phyloP scores from a whole-genome alignment of 2,329 filamentous ascomycete genomes.

The Ophiocordyceps camponoti-rufipedis region DNA sequence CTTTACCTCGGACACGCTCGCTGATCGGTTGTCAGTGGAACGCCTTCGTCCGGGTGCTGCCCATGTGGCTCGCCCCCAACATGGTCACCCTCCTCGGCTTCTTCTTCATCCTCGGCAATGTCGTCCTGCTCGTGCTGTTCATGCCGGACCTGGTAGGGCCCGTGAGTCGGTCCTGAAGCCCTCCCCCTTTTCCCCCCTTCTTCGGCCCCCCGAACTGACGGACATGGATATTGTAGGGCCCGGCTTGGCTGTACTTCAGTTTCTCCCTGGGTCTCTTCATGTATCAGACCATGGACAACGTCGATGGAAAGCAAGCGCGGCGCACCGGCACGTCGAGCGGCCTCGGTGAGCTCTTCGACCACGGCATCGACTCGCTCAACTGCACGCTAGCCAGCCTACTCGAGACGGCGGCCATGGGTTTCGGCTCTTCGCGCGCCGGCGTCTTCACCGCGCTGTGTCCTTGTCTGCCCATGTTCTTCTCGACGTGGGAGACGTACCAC shows the following conservation, averaged over 20 bases:
- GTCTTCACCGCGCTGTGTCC: constrained; percentile 85
- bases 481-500: constrained; percentile 98
- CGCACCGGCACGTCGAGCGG: constrained; percentile 89
- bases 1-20: constrained; percentile 1
- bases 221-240: constrained; percentile 33
- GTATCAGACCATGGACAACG: constrained; percentile 98
- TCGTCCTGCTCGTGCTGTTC: constrained; percentile 53
- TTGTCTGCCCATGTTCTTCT: constrained; percentile 96
- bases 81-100: constrained; percentile 94
- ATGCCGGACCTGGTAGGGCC: constrained; percentile 86
- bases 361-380: constrained; percentile 95
- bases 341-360: constrained; percentile 91
- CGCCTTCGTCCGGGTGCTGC: constrained; percentile 77
- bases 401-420: constrained; percentile 82
- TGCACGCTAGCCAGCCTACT: constrained; percentile 85
- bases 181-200: background rate
- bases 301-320: constrained; percentile 93
- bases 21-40: constrained; percentile 55
- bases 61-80: constrained; percentile 92
- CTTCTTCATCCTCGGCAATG: constrained; percentile 78
- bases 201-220: background rate
- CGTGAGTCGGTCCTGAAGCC: constrained; percentile 28
- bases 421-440: constrained; percentile 68
- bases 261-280: constrained; percentile 94
- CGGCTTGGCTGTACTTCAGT: constrained; percentile 86